Conservation (phyloP, 1,284 basidiomycete species). For the Irpex sp. region DNA sequence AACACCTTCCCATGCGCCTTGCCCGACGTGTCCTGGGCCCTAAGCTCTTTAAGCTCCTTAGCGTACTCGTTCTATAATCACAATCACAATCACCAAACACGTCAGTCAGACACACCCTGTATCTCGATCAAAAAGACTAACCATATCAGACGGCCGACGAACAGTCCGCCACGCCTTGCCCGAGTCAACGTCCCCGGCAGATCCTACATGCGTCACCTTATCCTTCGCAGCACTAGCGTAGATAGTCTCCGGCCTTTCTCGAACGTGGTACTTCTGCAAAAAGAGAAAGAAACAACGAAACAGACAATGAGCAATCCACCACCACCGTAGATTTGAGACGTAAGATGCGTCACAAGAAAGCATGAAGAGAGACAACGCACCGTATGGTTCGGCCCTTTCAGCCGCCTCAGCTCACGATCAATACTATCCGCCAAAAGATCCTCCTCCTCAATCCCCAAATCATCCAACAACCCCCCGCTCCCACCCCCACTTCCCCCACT, state of each 20-base stretch:
- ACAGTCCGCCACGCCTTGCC: conserved; percentile 88
- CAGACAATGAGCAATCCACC: not conserved
- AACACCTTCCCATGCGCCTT: conserved; percentile 91
- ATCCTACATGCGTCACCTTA: conserved; percentile 59
- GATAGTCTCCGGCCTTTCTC: conserved; percentile 69
- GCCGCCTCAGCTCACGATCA: conserved; percentile 58
- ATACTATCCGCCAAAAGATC: conserved; percentile 60
- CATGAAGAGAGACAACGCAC: conserved; percentile 30
- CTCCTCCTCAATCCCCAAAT: conserved; percentile 36
- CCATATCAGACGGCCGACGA: conserved; percentile 90
- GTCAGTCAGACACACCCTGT: not conserved
- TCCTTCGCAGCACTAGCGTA: conserved; percentile 74
- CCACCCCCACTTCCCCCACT: no score
- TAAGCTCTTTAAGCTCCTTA: conserved; percentile 79
- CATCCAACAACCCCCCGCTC: conserved; percentile 34
- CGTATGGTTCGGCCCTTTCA: conserved; percentile 43
- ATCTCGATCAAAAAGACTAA: conserved; percentile 28
- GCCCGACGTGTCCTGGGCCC: conserved; percentile 67
- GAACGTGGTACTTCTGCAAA: conserved; percentile 50
- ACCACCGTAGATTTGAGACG: not conserved
- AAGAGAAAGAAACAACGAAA: not conserved
- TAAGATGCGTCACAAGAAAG: not conserved
- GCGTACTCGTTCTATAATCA: conserved; percentile 80
- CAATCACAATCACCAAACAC: not conserved
- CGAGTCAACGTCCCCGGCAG: conserved; percentile 74